A percentile compares a stretch with the other conserved stretches of the same genome.
phyloP scores from a whole-genome alignment of 176 grass and related monocot species.

The Musa beccarii region DNA sequence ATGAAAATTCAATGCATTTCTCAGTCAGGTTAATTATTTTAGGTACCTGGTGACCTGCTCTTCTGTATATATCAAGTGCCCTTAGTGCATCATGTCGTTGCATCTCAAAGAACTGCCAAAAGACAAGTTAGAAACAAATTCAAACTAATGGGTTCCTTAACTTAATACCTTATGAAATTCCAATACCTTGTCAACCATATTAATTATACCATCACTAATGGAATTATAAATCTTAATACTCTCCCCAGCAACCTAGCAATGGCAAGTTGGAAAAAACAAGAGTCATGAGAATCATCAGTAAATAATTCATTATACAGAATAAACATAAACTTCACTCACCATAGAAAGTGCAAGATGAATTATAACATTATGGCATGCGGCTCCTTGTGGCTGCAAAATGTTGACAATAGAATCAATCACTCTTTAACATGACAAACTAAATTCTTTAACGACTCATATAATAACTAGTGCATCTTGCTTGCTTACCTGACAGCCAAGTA shows the following conservation, averaged over 20 bases:
- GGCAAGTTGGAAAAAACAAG: slow-evolving; percentile 27
- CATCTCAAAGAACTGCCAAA: slow-evolving; percentile 92
- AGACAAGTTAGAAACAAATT: slow-evolving; percentile 13
- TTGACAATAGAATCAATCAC: no score
- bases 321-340: slow-evolving; percentile 36
- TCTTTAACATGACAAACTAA: not conserved
- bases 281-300: slow-evolving; percentile 1
- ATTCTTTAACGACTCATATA: not conserved
- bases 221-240: slow-evolving; percentile 78
- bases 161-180: not conserved
- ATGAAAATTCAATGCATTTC: not conserved
- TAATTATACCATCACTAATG: slow-evolving; percentile 77
- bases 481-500: slow-evolving; percentile 82
- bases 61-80: slow-evolving; percentile 84
- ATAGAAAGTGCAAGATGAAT: slow-evolving; percentile 88
- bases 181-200: slow-evolving; percentile 88
- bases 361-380: slow-evolving; percentile 67
- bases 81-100: slow-evolving; percentile 66
- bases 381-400: slow-evolving; percentile 68
- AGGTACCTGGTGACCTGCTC: slow-evolving; percentile 63
- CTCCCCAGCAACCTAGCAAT: slow-evolving; percentile 67
- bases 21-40: not conserved
- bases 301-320: slow-evolving; percentile 11
- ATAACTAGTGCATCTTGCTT: not conserved
- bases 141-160: not conserved